Evolutionary conservation across 1,139 yeast species (phyloP).

Genomic region (Protomyces inouyei): DNA sequence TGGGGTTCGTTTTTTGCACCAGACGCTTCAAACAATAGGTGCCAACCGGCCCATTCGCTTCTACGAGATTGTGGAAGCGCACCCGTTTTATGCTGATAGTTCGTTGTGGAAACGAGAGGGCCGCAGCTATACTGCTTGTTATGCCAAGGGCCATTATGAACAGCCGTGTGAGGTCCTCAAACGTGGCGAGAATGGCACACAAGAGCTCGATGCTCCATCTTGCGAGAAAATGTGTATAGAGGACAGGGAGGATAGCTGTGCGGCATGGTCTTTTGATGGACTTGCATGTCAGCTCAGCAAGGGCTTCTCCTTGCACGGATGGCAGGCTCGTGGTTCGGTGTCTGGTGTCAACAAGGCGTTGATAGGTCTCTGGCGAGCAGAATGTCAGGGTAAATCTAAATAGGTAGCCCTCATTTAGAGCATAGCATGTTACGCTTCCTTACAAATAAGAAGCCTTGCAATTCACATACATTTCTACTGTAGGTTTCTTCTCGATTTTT

Average conservation of each 20-base stretch:
- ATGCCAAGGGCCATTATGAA: neutral
- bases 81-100: neutral
- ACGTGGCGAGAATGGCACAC: neutral
- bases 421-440: no score
- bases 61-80: neutral
- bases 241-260: neutral
- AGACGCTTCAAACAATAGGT: neutral
- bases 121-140: neutral
- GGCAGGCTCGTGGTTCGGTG: neutral
- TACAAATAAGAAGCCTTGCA: no score
- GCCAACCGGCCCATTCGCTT: neutral
- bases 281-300: neutral
- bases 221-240: neutral
- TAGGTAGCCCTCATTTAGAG: no score
- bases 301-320: neutral
- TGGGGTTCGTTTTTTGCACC: neutral
- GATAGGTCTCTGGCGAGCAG: neutral
- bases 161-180: neutral
- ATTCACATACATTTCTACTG: no score
- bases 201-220: neutral
- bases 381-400: neutral
- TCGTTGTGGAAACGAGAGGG: neutral
- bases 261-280: neutral
- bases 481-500: no score
- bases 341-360: neutral